Evolutionary conservation across 805 yeast genomes (phyloP).

Genomic region (Barnettozyma populi): DNA sequence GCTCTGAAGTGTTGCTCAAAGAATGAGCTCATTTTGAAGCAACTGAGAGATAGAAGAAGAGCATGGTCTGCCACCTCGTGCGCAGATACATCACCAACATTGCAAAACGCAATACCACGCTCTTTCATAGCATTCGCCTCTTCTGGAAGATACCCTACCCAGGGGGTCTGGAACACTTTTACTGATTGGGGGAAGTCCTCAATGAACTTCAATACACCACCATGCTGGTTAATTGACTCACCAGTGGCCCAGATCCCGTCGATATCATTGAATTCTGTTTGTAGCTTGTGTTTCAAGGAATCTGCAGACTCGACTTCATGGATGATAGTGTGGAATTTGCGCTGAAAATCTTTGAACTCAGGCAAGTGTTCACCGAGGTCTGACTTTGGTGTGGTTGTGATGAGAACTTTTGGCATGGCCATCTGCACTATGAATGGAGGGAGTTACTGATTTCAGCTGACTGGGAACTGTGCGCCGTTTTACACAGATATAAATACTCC

Average conservation of each 20-base stretch:
- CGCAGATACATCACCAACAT: conserved; percentile 55
- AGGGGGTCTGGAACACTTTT: conserved; percentile 47
- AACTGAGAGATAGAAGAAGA: conserved; percentile 48
- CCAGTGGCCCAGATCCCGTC: conserved; percentile 53
- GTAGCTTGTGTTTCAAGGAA: conserved; percentile 36
- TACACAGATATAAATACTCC: background rate
- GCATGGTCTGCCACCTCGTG: conserved; percentile 73
- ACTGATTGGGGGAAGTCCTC: conserved; percentile 42
- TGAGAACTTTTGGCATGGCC: conserved; percentile 26
- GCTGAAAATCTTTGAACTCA: conserved; percentile 40
- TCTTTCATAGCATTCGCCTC: conserved; percentile 40
- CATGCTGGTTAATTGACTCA: conserved; percentile 44
- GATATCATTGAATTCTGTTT: conserved; percentile 34
- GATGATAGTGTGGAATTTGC: conserved; percentile 33
- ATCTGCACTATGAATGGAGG: conserved; percentile 2
- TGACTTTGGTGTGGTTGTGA: conserved; percentile 26
- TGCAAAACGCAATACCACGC: conserved; percentile 50
- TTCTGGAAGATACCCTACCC: conserved; percentile 56
- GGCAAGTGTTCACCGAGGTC: conserved; percentile 43
- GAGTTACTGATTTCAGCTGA: background rate
- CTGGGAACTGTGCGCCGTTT: background rate
- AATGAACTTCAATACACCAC: conserved; percentile 40
- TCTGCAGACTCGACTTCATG: conserved; percentile 38
- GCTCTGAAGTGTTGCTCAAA: conserved; percentile 39
- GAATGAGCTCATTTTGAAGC: conserved; percentile 51